Evolutionary conservation across 495 filamentous ascomycete species (phyloP).

Genomic region (Xylaria sp.): DNA sequence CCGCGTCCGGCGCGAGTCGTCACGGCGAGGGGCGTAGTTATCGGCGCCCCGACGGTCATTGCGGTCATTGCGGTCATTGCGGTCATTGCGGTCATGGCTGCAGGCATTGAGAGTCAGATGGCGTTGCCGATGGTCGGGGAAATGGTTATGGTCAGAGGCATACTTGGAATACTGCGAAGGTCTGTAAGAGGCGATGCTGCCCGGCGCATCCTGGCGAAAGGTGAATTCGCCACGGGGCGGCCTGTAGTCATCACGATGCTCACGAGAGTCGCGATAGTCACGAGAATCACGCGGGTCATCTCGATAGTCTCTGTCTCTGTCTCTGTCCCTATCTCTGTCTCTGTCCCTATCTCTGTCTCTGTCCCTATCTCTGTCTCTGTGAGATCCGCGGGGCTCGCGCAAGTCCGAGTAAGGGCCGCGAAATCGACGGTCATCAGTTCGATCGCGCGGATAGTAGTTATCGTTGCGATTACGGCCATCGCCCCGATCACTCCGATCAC

Average conservation of each 20-base stretch:
- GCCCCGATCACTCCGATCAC: slow-evolving; percentile 13
- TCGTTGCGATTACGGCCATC: slow-evolving; percentile 10
- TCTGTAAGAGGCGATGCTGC: slow-evolving; percentile 41
- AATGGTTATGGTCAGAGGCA: slow-evolving; percentile 32
- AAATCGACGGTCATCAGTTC: slow-evolving; percentile 29
- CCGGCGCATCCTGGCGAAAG: slow-evolving; percentile 51
- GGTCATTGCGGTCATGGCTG: slow-evolving; percentile 28
- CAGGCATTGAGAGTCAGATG: slow-evolving; percentile 21
- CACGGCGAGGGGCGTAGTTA: slow-evolving; percentile 26
- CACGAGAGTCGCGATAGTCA: neutral
- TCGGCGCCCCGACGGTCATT: slow-evolving; percentile 19
- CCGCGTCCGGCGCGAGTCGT: slow-evolving; percentile 30
- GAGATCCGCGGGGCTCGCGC: slow-evolving; percentile 3
- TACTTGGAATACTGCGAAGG: slow-evolving; percentile 31
- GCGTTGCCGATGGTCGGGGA: slow-evolving; percentile 20
- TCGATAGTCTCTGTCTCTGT: too few relatives aligned
- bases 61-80: too few relatives aligned
- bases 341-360: too few relatives aligned
- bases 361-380: too few relatives aligned
- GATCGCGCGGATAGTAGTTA: slow-evolving; percentile 23
- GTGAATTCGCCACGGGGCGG: slow-evolving; percentile 55
- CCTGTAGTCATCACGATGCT: slow-evolving; percentile 22
- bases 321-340: too few relatives aligned
- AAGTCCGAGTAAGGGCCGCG: slow-evolving; percentile 33
- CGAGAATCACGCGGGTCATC: slow-evolving; percentile 16